Conservation (phyloP, 352 stramenopile genomes). For the Pythium myriotylum region DNA sequence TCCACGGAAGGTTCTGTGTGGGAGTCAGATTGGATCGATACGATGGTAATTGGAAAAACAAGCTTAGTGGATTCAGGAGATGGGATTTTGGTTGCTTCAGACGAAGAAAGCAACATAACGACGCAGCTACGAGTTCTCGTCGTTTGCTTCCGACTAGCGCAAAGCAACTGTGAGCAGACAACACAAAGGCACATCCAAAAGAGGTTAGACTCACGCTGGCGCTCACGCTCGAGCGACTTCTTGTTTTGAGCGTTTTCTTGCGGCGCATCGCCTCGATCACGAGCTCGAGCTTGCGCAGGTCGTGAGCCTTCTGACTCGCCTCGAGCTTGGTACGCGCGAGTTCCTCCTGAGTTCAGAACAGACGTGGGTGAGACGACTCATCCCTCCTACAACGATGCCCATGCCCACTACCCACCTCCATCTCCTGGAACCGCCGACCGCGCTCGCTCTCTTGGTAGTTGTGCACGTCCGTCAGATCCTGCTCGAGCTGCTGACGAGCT, state of each 20-base stretch:
- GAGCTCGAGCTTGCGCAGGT: conserved; percentile 26
- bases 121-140: background rate
- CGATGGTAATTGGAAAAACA: no score
- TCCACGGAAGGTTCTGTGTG: no score
- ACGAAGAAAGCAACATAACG: no score
- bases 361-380: background rate
- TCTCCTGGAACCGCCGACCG: conserved; percentile 44
- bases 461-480: conserved; percentile 61
- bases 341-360: conserved; percentile 16
- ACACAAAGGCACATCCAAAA: background rate
- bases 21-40: no score
- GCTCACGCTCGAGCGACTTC: conserved; percentile 19
- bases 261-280: conserved; percentile 17
- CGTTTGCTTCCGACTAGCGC: conserved; percentile 13
- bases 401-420: background rate
- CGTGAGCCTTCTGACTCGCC: conserved; percentile 24
- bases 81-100: no score
- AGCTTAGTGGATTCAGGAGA: no score
- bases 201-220: conserved; percentile 11
- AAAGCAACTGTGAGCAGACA: no score
- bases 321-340: conserved; percentile 25
- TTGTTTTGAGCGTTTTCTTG: conserved; percentile 5
- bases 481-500: conserved; percentile 62
- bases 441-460: conserved; percentile 52
- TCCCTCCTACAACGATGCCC: conserved; percentile 24